phyloP scores from a whole-genome alignment of 306 rosid species.

The Dryas octopetala region DNA sequence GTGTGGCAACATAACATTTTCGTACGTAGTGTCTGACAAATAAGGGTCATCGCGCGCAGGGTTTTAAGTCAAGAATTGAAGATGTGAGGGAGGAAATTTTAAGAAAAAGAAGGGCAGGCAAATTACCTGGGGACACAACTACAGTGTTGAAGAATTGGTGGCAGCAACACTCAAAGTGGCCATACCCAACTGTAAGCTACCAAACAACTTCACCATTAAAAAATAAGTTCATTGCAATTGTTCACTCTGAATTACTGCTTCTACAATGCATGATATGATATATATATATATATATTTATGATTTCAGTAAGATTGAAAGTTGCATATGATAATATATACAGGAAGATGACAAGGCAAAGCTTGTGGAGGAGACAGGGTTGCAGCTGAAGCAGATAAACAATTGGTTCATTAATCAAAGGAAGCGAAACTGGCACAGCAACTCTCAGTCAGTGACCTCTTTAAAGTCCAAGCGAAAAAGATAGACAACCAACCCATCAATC shows the following conservation, averaged over 20 bases:
- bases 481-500: slow-evolving; percentile 12
- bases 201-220: neutral
- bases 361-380: slow-evolving; percentile 97
- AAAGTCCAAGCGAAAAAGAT: slow-evolving; percentile 97
- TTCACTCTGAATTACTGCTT: neutral
- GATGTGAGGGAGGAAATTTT: slow-evolving; percentile 97
- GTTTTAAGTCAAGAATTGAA: slow-evolving; percentile 95
- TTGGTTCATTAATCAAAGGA: slow-evolving; percentile 98
- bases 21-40: too few relatives aligned
- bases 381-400: slow-evolving; percentile 98
- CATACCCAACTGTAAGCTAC: slow-evolving; percentile 88
- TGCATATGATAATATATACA: slow-evolving; percentile 17
- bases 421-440: slow-evolving; percentile 96
- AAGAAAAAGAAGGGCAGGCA: slow-evolving; percentile 96
- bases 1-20: too few relatives aligned
- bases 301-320: neutral
- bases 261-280: neutral
- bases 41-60: slow-evolving; percentile 33
- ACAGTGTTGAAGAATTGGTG: slow-evolving; percentile 94
- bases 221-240: neutral
- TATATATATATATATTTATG: neutral
- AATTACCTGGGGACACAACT: slow-evolving; percentile 96
- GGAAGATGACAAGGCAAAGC: slow-evolving; percentile 99
- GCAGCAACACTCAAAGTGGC: slow-evolving; percentile 99
- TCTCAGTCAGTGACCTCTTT: slow-evolving; percentile 91